Evolutionary conservation across 2,329 filamentous ascomycete genomes (phyloP).

Genomic region (Corinectria fuckeliana): DNA sequence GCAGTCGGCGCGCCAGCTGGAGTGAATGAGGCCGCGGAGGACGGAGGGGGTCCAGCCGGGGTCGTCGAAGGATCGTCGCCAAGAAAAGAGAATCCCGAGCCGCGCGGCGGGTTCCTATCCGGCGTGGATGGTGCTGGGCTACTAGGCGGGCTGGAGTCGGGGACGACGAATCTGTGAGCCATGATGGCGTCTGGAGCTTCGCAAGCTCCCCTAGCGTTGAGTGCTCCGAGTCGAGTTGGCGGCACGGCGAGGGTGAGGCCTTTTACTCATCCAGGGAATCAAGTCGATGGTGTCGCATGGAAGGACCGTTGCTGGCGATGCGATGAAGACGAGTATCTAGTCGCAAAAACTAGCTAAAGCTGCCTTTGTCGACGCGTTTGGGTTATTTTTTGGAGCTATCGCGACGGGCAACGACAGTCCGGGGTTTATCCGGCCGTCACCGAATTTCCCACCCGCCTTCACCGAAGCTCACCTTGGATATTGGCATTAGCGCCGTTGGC

Average conservation of each 20-base stretch:
- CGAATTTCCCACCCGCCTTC: not conserved
- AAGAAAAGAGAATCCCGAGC: slow-evolving; percentile 47
- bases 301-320: slow-evolving; percentile 16
- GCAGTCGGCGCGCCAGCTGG: slow-evolving; percentile 62
- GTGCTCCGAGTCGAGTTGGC: slow-evolving; percentile 15
- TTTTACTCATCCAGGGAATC: slow-evolving; percentile 12
- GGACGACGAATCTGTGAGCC: slow-evolving; percentile 51
- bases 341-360: slow-evolving; percentile 20
- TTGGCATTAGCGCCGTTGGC: not conserved
- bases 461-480: slow-evolving; percentile 1
- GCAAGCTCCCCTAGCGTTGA: slow-evolving; percentile 27
- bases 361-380: slow-evolving; percentile 34
- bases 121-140: slow-evolving; percentile 58
- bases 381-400: slow-evolving; percentile 41
- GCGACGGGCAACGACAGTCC: slow-evolving; percentile 29
- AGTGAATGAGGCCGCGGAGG: slow-evolving; percentile 61
- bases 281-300: slow-evolving; percentile 21
- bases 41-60: slow-evolving; percentile 58
- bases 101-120: slow-evolving; percentile 47
- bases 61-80: slow-evolving; percentile 59
- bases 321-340: slow-evolving; percentile 19
- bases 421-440: slow-evolving; percentile 31
- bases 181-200: slow-evolving; percentile 39
- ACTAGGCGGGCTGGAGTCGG: slow-evolving; percentile 51
- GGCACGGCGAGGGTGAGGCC: slow-evolving; percentile 8